These are phyloP conservation scores for Sporobolomyces pararoseus DNA, from an alignment of 768 basidiomycete genomes.

Conservation along the genomic window DNA sequence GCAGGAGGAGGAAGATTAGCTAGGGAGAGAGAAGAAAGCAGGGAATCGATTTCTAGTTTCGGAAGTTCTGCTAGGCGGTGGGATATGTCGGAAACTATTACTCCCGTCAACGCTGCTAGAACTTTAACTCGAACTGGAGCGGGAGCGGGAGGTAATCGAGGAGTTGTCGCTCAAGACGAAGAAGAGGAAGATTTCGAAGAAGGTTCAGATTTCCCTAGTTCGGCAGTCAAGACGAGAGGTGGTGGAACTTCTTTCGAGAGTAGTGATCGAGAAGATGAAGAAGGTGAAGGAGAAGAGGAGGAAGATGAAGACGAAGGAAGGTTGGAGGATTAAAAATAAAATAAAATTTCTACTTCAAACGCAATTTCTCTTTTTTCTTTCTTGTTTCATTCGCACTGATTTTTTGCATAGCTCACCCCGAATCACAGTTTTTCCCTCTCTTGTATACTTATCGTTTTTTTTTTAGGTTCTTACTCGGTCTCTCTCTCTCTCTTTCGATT, in stretches of 20 bases:
- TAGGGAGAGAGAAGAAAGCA: constrained; percentile 3
- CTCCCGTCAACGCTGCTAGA: neutral
- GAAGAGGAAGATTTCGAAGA: constrained; percentile 16
- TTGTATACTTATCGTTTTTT: neutral
- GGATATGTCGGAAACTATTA: constrained; percentile 5
- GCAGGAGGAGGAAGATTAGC: neutral
- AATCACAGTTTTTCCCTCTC: no score
- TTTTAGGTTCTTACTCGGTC: neutral
- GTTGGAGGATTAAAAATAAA: constrained; percentile 3
- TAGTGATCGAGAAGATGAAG: constrained; percentile 2
- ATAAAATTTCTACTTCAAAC: neutral
- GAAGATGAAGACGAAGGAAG: constrained; percentile 19
- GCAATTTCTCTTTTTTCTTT: neutral
- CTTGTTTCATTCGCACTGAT: no score
- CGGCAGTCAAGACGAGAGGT: constrained; percentile 13
- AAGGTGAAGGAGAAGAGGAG: neutral
- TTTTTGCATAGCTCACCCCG: neutral
- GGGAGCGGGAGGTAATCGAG: neutral
- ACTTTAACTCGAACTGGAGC: neutral
- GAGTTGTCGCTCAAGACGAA: neutral
- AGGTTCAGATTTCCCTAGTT: neutral
- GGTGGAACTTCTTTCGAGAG: constrained; percentile 1
- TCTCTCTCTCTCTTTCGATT: neutral
- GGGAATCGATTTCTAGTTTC: neutral
- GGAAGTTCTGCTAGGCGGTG: neutral